Evolutionary conservation across 2,329 filamentous ascomycete species (phyloP).

Genomic region (Aspergillus chevalieri): DNA sequence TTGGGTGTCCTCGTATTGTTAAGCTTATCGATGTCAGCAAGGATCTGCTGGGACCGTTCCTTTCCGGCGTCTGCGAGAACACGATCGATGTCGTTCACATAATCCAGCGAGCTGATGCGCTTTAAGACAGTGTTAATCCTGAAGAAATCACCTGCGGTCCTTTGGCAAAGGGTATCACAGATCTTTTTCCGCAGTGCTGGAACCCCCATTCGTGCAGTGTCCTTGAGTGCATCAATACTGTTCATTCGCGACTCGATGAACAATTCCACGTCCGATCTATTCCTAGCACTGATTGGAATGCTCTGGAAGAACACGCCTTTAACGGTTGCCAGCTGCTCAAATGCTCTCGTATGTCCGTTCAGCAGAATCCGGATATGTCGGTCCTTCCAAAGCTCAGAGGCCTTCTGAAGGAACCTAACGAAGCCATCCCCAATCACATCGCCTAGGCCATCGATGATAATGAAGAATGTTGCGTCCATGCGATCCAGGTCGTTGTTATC

Average conservation of each 20-base stretch:
- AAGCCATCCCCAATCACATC: slow-evolving; percentile 31
- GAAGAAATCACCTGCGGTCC: slow-evolving; percentile 21
- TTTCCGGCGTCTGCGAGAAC: slow-evolving; percentile 18
- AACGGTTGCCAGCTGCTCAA: slow-evolving; percentile 11
- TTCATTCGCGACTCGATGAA: slow-evolving; percentile 21
- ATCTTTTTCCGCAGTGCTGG: slow-evolving; percentile 16
- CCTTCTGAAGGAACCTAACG: slow-evolving; percentile 13
- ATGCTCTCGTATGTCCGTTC: slow-evolving; percentile 15
- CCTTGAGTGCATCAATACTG: slow-evolving; percentile 18
- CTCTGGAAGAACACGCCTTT: slow-evolving; percentile 5
- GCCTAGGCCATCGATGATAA: slow-evolving; percentile 46
- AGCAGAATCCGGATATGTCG: slow-evolving; percentile 14
- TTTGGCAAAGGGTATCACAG: slow-evolving; percentile 12
- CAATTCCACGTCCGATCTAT: slow-evolving; percentile 16
- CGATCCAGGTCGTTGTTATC: slow-evolving; percentile 8
- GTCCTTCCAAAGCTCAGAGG: slow-evolving; percentile 1
- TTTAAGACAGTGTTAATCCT: slow-evolving; percentile 18
- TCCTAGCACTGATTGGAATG: slow-evolving; percentile 14
- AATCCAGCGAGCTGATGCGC: slow-evolving; percentile 21
- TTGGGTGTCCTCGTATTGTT: slow-evolving; percentile 16
- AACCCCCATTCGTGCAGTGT: slow-evolving; percentile 11
- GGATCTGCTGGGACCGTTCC: slow-evolving; percentile 19
- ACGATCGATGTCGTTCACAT: slow-evolving; percentile 20
- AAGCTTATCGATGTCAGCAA: slow-evolving; percentile 16
- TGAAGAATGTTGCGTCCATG: slow-evolving; percentile 26